phyloP scores from a whole-genome alignment of 169 alveolate species.

The Eimeria brunetti region DNA sequence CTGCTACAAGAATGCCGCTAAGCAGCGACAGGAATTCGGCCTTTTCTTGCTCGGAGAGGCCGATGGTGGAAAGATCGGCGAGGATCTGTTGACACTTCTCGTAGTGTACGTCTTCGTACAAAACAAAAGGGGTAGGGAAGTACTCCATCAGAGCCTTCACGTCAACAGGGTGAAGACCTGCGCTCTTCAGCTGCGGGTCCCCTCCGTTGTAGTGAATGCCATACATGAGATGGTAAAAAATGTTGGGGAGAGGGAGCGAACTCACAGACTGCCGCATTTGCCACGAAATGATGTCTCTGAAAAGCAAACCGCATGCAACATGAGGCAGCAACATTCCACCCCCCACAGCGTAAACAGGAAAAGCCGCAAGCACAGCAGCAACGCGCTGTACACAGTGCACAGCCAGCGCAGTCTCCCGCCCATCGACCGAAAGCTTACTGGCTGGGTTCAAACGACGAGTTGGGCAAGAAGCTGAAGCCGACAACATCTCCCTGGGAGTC shows the following conservation, averaged over 20 bases:
- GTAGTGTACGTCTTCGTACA: constrained; percentile 57
- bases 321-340: neutral
- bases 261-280: constrained; percentile 49
- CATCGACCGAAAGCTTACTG: neutral
- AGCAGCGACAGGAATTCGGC: constrained; percentile 47
- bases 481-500: constrained; percentile 43
- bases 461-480: constrained; percentile 47
- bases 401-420: neutral
- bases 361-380: neutral
- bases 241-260: constrained; percentile 66
- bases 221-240: constrained; percentile 68
- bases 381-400: neutral
- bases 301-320: neutral
- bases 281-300: constrained; percentile 62
- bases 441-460: constrained; percentile 55
- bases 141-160: constrained; percentile 42
- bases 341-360: neutral
- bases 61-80: constrained; percentile 50
- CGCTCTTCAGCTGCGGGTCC: neutral
- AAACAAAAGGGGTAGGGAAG: constrained; percentile 45
- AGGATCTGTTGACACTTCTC: constrained; percentile 50
- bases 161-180: constrained; percentile 72
- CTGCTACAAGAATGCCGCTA: constrained; percentile 77
- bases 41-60: constrained; percentile 44
- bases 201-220: constrained; percentile 65